These are phyloP conservation scores for Metarhizium rileyi DNA, from an alignment of 2,329 filamentous ascomycete genomes.

Conservation along the genomic window DNA sequence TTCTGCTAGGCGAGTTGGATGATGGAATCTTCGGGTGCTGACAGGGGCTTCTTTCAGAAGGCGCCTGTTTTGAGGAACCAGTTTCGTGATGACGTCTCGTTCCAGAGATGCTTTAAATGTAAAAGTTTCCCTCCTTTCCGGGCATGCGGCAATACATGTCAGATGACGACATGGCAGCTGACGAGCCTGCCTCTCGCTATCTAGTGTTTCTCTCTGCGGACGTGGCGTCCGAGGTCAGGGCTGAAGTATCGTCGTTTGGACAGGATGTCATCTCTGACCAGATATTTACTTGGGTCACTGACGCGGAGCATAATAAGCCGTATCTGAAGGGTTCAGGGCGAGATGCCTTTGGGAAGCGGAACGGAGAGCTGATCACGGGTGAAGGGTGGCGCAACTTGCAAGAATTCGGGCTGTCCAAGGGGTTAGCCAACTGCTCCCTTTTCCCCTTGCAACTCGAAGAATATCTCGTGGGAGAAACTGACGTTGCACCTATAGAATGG, in stretches of 20 bases:
- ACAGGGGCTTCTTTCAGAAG: constrained; percentile 47
- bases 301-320: constrained; percentile 57
- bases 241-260: constrained; percentile 38
- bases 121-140: constrained; percentile 11
- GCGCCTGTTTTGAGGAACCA: constrained; percentile 44
- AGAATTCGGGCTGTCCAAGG: constrained; percentile 46
- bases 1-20: not conserved
- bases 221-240: constrained; percentile 27
- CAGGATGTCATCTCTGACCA: constrained; percentile 42
- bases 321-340: constrained; percentile 46
- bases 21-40: constrained; percentile 35
- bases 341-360: constrained; percentile 52
- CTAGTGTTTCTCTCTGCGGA: constrained; percentile 39
- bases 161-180: not conserved
- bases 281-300: constrained; percentile 47
- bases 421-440: constrained; percentile 21
- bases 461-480: not conserved
- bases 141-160: too few relatives aligned
- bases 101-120: constrained; percentile 43
- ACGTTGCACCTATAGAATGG: constrained; percentile 29
- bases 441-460: not conserved
- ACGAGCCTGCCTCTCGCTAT: too few relatives aligned
- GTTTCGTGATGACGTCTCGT: constrained; percentile 43
- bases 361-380: constrained; percentile 49
- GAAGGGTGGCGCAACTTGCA: constrained; percentile 58